Percentiles rank a stretch among this genome's conserved stretches.
Evolutionary conservation across 306 rosid species (phyloP).

Genomic region (Prunus salicina): DNA sequence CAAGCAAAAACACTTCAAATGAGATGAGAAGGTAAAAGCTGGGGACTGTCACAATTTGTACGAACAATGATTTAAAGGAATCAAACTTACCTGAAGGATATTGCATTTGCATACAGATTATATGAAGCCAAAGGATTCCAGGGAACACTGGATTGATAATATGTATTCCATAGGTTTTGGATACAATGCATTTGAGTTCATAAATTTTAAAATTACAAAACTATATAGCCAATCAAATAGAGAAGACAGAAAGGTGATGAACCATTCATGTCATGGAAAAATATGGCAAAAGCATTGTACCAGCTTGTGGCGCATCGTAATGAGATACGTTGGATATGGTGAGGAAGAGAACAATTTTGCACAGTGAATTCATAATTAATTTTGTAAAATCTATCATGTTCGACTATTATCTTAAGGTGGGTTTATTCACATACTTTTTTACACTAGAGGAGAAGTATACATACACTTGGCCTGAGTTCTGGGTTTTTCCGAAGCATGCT

Average conservation of each 20-base stretch:
- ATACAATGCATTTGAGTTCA: background rate
- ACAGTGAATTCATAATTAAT: background rate
- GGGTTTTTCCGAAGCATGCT: constrained; percentile 99
- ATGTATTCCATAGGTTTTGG: background rate
- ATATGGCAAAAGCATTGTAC: background rate
- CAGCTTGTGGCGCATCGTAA: background rate
- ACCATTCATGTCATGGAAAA: background rate
- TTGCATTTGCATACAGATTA: background rate
- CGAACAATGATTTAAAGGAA: background rate
- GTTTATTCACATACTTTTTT: background rate
- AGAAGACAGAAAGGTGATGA: background rate
- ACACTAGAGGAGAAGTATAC: constrained; percentile 40
- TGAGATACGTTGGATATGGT: background rate
- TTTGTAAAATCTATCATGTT: background rate
- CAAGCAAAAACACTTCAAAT: constrained; percentile 31
- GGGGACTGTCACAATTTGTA: background rate
- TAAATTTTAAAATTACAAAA: background rate
- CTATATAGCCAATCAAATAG: background rate
- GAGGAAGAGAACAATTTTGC: background rate
- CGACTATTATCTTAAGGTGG: background rate
- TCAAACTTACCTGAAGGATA: background rate
- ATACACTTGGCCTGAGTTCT: constrained; percentile 93
- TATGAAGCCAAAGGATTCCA: background rate
- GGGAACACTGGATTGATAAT: background rate
- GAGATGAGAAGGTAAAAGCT: constrained; percentile 11